These are phyloP conservation scores for Xylaria venustula DNA, from an alignment of 495 filamentous ascomycete genomes.

Conservation along the genomic window DNA sequence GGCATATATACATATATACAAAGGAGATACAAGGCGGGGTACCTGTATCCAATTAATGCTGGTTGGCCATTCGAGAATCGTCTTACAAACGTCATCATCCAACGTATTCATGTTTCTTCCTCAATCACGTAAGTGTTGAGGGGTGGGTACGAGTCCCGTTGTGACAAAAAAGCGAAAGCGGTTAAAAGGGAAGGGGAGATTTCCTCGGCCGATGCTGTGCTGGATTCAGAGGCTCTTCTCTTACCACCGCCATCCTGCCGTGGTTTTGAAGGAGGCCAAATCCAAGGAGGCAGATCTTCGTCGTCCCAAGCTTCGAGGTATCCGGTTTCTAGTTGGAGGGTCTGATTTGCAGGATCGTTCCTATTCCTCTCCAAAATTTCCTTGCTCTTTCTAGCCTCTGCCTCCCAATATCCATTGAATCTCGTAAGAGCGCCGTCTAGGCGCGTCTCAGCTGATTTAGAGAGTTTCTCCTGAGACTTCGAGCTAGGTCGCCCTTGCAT, in stretches of 20 bases:
- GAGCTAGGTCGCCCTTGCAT: conserved; percentile 9
- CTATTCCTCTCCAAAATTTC: conserved; percentile 22
- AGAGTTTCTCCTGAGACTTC: conserved; percentile 16
- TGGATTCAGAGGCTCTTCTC: not conserved
- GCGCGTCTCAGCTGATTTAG: conserved; percentile 22
- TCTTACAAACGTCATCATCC: not conserved
- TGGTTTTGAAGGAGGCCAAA: conserved; percentile 16
- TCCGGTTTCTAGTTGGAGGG: conserved; percentile 16
- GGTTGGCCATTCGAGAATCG: not conserved
- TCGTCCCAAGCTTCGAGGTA: conserved; percentile 28
- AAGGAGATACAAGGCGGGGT: not conserved
- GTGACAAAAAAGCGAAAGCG: not conserved
- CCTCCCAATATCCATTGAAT: conserved; percentile 20
- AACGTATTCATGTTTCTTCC: conserved; percentile 5
- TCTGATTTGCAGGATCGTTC: conserved; percentile 7
- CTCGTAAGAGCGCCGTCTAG: conserved; percentile 19
- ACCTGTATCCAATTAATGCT: no score
- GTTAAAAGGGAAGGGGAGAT: not conserved
- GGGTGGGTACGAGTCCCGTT: not conserved
- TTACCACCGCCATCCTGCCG: not conserved
- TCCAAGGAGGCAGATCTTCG: conserved; percentile 19
- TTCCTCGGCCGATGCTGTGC: not conserved
- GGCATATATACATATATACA: not conserved
- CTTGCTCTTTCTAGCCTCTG: conserved; percentile 19
- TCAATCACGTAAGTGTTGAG: conserved; percentile 15